These are phyloP conservation scores for Angomonas deanei DNA, from an alignment of 208 protist species.

Conservation along the genomic window DNA sequence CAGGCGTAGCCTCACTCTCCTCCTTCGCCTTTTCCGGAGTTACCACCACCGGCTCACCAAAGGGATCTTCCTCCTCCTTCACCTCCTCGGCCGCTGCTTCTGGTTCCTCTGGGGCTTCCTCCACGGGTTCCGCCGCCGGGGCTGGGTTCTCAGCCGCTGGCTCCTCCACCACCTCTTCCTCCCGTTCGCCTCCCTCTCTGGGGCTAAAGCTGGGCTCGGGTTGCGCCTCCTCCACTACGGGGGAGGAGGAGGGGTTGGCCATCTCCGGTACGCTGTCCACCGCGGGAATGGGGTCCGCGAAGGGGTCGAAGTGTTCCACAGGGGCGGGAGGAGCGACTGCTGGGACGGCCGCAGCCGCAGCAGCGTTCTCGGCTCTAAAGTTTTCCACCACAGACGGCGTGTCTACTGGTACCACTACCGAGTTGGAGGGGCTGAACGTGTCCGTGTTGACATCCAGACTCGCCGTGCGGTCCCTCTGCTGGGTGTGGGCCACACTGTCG, in stretches of 20 bases:
- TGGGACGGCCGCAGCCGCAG: not conserved
- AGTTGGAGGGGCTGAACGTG: not conserved
- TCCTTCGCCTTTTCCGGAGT: too few relatives aligned
- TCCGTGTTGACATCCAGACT: not conserved
- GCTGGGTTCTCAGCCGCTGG: not conserved
- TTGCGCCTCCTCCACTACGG: slow-evolving; percentile 4
- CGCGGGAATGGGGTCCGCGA: not conserved
- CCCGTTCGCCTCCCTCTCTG: not conserved
- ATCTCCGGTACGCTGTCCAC: not conserved
- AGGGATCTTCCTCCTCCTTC: not conserved
- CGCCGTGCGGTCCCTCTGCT: not conserved
- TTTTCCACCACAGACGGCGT: not conserved
- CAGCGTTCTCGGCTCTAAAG: slow-evolving; percentile 1
- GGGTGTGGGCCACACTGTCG: not conserved
- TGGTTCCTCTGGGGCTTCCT: slow-evolving; percentile 3
- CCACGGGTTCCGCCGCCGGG: not conserved
- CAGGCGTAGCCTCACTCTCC: not conserved
- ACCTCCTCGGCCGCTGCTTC: not conserved
- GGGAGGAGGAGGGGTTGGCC: not conserved
- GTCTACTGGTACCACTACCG: not conserved
- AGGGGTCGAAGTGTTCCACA: not conserved
- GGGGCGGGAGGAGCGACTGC: not conserved
- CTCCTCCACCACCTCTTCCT: not conserved
- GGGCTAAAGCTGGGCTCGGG: too few relatives aligned
- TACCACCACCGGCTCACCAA: too few relatives aligned